Evolutionary conservation across 2,329 filamentous ascomycete genomes (phyloP).

Genomic region (Ceratocystis alfenasii): DNA sequence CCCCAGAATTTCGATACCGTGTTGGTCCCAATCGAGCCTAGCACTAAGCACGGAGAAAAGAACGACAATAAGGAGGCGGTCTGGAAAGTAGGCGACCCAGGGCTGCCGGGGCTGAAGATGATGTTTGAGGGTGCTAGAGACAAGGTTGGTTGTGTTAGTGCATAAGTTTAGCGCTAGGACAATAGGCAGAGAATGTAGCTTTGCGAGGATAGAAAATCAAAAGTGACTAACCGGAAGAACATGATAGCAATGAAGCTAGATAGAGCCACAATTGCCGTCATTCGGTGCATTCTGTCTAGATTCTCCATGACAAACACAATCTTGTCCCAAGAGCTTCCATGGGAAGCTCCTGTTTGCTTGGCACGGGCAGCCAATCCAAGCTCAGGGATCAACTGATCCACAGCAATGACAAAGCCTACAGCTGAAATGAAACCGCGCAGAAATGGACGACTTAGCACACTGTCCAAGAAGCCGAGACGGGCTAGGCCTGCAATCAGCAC

Average conservation of each 20-base stretch:
- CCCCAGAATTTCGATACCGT: slow-evolving; percentile 75
- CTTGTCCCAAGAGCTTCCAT: slow-evolving; percentile 81
- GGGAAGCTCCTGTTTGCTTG: slow-evolving; percentile 52
- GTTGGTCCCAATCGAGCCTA: slow-evolving; percentile 61
- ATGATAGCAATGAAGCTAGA: slow-evolving; percentile 80
- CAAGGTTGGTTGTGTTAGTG: not conserved
- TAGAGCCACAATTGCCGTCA: slow-evolving; percentile 66
- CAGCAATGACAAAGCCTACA: slow-evolving; percentile 89
- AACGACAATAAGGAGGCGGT: slow-evolving; percentile 82
- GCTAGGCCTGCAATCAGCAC: slow-evolving; percentile 80
- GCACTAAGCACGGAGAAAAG: slow-evolving; percentile 70
- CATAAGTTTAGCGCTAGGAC: not conserved
- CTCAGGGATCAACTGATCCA: slow-evolving; percentile 88
- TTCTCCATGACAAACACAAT: slow-evolving; percentile 65
- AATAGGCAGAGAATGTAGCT: not conserved
- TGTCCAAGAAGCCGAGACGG: slow-evolving; percentile 83
- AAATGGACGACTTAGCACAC: slow-evolving; percentile 84
- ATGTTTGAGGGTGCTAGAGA: slow-evolving; percentile 55
- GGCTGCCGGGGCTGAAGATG: slow-evolving; percentile 68
- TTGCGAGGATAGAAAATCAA: not conserved
- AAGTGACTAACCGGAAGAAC: slow-evolving; percentile 56
- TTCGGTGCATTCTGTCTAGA: slow-evolving; percentile 50
- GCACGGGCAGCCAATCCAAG: slow-evolving; percentile 62
- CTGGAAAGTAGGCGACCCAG: slow-evolving; percentile 74
- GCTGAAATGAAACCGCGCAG: slow-evolving; percentile 92